These are phyloP conservation scores for Pilasporangium apinafurcum DNA, from an alignment of 352 stramenopile species.

Conservation along the genomic window DNA sequence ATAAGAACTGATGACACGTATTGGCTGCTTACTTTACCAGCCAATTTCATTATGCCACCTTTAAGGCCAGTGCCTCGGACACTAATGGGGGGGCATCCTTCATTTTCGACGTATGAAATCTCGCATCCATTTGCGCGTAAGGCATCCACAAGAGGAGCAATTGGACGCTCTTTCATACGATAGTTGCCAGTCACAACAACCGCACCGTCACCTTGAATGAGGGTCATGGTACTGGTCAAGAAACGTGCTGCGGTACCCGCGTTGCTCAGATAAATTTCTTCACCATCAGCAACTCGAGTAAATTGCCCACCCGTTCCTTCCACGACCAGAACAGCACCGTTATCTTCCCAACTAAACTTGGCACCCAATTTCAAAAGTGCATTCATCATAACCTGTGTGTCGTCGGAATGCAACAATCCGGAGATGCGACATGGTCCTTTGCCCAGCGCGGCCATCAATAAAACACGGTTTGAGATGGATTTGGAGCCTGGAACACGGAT, in stretches of 20 bases:
- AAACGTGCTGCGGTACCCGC: conserved; percentile 93
- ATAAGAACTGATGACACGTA: conserved; percentile 97
- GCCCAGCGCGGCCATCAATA: conserved; percentile 93
- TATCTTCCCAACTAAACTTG: conserved; percentile 74
- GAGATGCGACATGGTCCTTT: conserved; percentile 72
- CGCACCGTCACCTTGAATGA: conserved; percentile 31
- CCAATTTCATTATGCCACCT: conserved; percentile 79
- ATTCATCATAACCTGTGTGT: conserved; percentile 98
- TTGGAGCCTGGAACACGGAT: conserved; percentile 94
- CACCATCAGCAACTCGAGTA: conserved; percentile 24
- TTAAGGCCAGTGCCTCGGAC: conserved; percentile 69
- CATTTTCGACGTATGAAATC: conserved; percentile 54
- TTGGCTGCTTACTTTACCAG: conserved; percentile 92
- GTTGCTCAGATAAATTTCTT: conserved; percentile 84
- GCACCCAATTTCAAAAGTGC: conserved; percentile 91
- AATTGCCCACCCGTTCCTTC: conserved; percentile 73
- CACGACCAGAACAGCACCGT: conserved; percentile 66
- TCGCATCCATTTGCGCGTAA: conserved; percentile 85
- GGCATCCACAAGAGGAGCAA: conserved; percentile 93
- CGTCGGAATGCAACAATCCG: conserved; percentile 95
- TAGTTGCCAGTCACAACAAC: conserved; percentile 91
- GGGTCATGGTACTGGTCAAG: conserved; percentile 88
- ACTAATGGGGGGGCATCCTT: conserved; percentile 69
- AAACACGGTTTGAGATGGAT: conserved; percentile 96
- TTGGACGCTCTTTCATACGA: conserved; percentile 96